phyloP scores from a whole-genome alignment of 2,329 filamentous ascomycete genomes.

The Plenodomus tracheiphilus region DNA sequence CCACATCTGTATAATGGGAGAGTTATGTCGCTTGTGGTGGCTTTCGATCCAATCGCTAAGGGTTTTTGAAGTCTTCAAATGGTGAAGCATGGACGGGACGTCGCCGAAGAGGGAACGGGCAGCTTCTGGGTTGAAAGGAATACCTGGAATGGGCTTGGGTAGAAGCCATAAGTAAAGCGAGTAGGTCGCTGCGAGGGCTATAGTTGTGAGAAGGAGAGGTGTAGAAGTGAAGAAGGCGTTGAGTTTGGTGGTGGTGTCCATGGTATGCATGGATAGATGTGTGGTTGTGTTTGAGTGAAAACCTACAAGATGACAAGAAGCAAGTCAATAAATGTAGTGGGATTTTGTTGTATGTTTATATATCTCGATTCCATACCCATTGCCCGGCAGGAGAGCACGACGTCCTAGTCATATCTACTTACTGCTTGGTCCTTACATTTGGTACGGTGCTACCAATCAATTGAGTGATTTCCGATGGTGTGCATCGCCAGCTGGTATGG shows the following conservation, averaged over 20 bases:
- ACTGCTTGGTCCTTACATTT: no score
- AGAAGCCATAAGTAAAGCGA: slow-evolving; percentile 29
- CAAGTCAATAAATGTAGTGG: no score
- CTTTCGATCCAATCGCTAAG: slow-evolving; percentile 6
- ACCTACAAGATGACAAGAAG: no score
- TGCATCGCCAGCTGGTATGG: no score
- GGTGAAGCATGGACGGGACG: slow-evolving; percentile 38
- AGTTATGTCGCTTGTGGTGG: slow-evolving; percentile 6
- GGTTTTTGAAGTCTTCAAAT: slow-evolving; percentile 29
- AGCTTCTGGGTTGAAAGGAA: slow-evolving; percentile 50
- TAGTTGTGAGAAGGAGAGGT: neutral
- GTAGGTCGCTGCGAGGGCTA: neutral
- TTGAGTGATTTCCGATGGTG: no score
- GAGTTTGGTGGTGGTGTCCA: neutral
- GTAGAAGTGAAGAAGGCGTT: neutral
- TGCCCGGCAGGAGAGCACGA: no score
- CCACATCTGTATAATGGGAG: slow-evolving; percentile 50
- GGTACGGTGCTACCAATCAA: no score
- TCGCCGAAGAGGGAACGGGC: slow-evolving; percentile 49
- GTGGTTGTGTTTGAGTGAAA: no score
- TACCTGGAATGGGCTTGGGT: slow-evolving; percentile 51
- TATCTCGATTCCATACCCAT: no score
- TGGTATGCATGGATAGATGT: neutral
- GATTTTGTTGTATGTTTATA: no score
- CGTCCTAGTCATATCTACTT: no score